Conservation (phyloP, 2,329 filamentous ascomycete species). For the Cadophora luteo-olivacea region DNA sequence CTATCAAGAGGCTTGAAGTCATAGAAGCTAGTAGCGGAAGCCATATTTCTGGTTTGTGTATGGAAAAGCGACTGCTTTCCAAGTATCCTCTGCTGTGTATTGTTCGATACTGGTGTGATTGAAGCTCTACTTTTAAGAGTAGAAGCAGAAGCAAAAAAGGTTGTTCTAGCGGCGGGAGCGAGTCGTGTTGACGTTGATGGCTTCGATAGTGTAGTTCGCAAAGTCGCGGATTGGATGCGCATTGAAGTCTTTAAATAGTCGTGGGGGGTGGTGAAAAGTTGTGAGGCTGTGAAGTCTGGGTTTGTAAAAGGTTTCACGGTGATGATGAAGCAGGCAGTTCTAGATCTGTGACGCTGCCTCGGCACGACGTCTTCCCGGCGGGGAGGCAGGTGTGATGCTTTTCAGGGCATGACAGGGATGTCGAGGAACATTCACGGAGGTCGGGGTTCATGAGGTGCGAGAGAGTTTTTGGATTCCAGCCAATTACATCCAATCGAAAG, state of each 20-base stretch:
- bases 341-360: slow-evolving; percentile 24
- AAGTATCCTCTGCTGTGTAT: neutral
- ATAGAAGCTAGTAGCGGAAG: slow-evolving; percentile 76
- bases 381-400: neutral
- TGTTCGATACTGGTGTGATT: neutral
- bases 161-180: slow-evolving; percentile 13
- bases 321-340: slow-evolving; percentile 33
- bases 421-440: neutral
- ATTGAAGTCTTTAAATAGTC: slow-evolving; percentile 3
- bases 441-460: slow-evolving; percentile 3
- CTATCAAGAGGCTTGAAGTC: slow-evolving; percentile 86
- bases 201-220: slow-evolving; percentile 15
- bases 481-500: slow-evolving; percentile 18
- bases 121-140: neutral
- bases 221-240: neutral
- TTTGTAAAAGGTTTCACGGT: slow-evolving; percentile 30
- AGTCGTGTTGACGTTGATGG: slow-evolving; percentile 5
- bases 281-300: slow-evolving; percentile 5
- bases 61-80: slow-evolving; percentile 4
- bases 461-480: neutral
- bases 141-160: slow-evolving; percentile 8
- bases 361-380: slow-evolving; percentile 14
- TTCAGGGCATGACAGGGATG: neutral
- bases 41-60: slow-evolving; percentile 53
- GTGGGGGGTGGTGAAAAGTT: neutral